A percentile compares a stretch with the other conserved stretches of the same genome.
These are phyloP conservation scores for Huntiella omanensis DNA, from an alignment of 2,329 filamentous ascomycete genomes.

Conservation along the genomic window DNA sequence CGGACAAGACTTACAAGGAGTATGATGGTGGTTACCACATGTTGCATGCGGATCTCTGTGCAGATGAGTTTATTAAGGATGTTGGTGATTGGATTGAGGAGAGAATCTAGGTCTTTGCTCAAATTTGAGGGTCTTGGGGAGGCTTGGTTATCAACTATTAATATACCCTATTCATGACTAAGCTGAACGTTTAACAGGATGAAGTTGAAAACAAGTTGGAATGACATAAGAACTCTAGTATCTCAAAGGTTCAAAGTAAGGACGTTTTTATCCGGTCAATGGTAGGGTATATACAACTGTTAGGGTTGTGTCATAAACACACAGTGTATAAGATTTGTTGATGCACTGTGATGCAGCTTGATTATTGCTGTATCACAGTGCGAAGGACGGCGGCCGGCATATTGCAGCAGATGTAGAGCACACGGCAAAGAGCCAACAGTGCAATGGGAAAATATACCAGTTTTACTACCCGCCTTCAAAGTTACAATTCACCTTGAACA, in stretches of 20 bases:
- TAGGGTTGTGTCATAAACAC: background rate
- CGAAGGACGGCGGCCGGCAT: no score
- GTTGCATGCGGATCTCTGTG: slow-evolving; percentile 40
- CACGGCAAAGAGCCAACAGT: no score
- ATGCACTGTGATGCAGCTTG: no score
- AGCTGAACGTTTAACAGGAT: background rate
- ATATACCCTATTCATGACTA: background rate
- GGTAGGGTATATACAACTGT: no score
- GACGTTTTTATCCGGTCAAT: no score
- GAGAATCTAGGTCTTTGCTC: slow-evolving; percentile 17
- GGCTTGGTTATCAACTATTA: background rate
- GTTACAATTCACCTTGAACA: no score
- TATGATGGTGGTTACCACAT: slow-evolving; percentile 71
- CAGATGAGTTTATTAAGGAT: slow-evolving; percentile 37
- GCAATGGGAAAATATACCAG: no score
- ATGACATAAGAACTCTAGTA: no score
- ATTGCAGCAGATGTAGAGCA: no score
- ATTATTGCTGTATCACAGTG: no score
- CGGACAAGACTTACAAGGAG: slow-evolving; percentile 50
- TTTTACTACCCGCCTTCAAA: no score
- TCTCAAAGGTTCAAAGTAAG: no score
- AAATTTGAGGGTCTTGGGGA: slow-evolving; percentile 17
- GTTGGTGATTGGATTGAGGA: slow-evolving; percentile 47
- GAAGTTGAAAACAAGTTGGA: background rate
- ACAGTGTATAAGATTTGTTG: background rate